Base-by-base conservation (phyloP, 805 yeast species). In the Lachancea meyersii region DNA sequence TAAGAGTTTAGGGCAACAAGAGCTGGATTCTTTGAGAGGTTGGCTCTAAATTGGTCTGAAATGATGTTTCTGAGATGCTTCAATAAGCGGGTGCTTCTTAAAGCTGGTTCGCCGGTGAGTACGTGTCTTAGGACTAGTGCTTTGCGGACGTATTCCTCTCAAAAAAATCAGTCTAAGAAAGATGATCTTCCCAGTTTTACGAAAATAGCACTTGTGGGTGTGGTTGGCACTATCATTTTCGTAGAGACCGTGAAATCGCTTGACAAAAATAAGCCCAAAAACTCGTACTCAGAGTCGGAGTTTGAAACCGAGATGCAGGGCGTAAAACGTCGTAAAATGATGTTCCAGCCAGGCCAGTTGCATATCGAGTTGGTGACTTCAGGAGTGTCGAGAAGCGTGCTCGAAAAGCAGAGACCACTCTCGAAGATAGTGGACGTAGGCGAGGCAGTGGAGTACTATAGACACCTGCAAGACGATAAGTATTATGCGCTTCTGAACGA, bases 401-500 rank as follows among this genome's bases (percentile, higher is more conserved):
- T 63, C 35, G 56, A 14, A 49, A 57, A 20, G 42, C 33, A 30
- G 11, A 36, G 33, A 13, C 44, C 45, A 53, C 8, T 42, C 40
- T 35, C 47, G 11, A 45, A 68, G 14, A 69, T 69, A 31, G 63
- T 82, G 14, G 79, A 80, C 46, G 77, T 86, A 6, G 58, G 57
- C 24, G 63, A 65, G 3, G 65, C 81, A 39, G 63, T 80, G 5
- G 69, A 68, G 27, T 49, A 56, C 9, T 81, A 77, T 50, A 65
- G 73, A 40, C 51, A 54, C 0, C 68, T 70, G 40, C 67, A 69
- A 13, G 50, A 62, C 3, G 73, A 75, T 17, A 69, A 64, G 45
- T 83, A 72, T 55, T 70, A 77, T 31, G 72, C 72, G 22, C 61
- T 83, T 22, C 61, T 83, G 48, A 74, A 71, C 38, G 77, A 76